A percentile compares a stretch with the other conserved stretches of the same genome.
Evolutionary conservation across 306 rosid species (phyloP).

Genomic region (Quercus glauca): DNA sequence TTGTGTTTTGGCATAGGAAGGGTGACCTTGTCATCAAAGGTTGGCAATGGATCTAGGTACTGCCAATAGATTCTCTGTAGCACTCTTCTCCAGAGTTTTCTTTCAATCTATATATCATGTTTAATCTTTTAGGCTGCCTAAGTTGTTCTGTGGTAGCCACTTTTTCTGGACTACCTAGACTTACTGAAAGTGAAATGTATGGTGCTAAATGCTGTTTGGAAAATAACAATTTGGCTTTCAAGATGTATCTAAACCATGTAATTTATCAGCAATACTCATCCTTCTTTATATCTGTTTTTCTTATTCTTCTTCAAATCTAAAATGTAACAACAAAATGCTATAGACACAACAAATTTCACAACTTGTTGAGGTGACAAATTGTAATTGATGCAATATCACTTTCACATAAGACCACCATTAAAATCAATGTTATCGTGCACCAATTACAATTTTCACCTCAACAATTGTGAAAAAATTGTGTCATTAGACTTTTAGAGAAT

Average conservation of each 20-base stretch:
- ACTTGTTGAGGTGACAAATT: no score
- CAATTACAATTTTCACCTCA: no score
- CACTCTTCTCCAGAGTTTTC: constrained; percentile 19
- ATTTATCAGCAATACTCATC: constrained; percentile 2
- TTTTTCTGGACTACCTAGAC: neutral
- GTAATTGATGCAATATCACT: no score
- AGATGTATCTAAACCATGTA: constrained; percentile 17
- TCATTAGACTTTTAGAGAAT: no score
- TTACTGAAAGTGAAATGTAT: neutral
- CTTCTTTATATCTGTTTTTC: neutral
- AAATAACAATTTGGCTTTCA: constrained; percentile 15
- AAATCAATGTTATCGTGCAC: no score
- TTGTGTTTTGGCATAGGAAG: constrained; percentile 49
- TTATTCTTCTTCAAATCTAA: neutral
- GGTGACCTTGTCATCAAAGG: neutral
- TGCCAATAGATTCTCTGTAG: constrained; percentile 23
- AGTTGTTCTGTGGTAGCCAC: neutral
- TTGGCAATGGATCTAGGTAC: constrained; percentile 10
- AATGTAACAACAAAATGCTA: neutral
- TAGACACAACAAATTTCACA: no score
- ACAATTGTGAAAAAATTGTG: no score
- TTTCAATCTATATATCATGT: constrained; percentile 8
- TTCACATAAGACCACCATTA: no score
- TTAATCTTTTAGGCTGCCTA: neutral
- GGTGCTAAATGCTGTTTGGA: constrained; percentile 8